Evolutionary conservation across 345 rosid species (phyloP).

Genomic region (Melaleuca quinquenervia): DNA sequence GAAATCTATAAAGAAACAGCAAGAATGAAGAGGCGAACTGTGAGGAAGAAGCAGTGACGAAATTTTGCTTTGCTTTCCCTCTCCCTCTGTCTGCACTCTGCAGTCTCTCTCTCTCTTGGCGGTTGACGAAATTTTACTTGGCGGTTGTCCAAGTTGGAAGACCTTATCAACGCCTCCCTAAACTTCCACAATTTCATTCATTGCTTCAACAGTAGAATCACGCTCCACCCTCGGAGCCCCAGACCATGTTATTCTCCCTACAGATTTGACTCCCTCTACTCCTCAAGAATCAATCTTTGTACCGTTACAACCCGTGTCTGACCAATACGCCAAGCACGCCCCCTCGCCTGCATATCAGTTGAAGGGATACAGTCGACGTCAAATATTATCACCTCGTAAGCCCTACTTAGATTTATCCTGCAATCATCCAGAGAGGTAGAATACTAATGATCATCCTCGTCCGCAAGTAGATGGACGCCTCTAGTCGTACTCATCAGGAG

Average conservation of each 20-base stretch:
- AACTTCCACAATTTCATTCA: neutral
- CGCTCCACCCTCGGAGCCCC: neutral
- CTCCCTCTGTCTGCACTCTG: neutral
- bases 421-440: neutral
- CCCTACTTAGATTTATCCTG: no score
- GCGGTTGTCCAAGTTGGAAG: neutral
- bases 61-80: neutral
- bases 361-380: no score
- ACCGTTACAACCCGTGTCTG: no score
- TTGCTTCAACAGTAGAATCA: neutral
- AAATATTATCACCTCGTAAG: no score
- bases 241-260: conserved; percentile 14
- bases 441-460: neutral
- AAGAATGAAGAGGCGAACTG: neutral
- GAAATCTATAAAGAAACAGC: neutral
- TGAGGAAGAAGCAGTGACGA: neutral
- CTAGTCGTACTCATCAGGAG: conserved; percentile 90
- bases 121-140: no score
- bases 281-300: no score
- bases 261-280: neutral
- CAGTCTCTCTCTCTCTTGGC: neutral
- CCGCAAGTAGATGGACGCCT: neutral
- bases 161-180: neutral
- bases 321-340: no score
- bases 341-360: no score